Evolutionary conservation across 257 asterid species (phyloP).

Genomic region (Jacaranda copaia): DNA sequence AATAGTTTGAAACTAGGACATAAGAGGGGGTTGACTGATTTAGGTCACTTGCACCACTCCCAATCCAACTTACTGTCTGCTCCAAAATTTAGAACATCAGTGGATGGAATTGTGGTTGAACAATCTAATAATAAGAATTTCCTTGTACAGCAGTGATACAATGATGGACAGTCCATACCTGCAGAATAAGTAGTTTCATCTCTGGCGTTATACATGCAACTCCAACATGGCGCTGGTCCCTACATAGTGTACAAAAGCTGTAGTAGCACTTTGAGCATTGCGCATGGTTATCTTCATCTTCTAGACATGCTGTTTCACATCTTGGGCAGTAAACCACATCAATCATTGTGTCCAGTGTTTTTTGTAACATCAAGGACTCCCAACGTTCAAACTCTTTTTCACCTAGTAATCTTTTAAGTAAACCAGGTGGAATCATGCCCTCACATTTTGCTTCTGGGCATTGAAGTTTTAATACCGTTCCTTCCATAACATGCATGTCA

Average conservation of each 20-base stretch:
- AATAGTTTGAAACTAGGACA: too few relatives aligned
- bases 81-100: background rate
- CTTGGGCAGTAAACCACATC: conserved; percentile 94
- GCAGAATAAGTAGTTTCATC: conserved; percentile 68
- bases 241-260: conserved; percentile 90
- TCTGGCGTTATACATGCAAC: conserved; percentile 78
- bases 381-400: conserved; percentile 77
- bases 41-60: background rate
- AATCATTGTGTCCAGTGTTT: conserved; percentile 82
- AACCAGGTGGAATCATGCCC: conserved; percentile 88
- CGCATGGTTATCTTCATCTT: conserved; percentile 82
- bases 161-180: conserved; percentile 50
- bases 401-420: conserved; percentile 71
- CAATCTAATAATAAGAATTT: background rate
- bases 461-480: conserved; percentile 72
- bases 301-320: conserved; percentile 88
- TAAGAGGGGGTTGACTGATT: too few relatives aligned
- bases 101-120: background rate
- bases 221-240: conserved; percentile 86
- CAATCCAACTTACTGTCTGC: background rate
- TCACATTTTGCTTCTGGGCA: conserved; percentile 90
- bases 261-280: conserved; percentile 88
- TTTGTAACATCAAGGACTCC: conserved; percentile 78
- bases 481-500: conserved; percentile 78
- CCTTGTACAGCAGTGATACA: background rate